A percentile compares a stretch with the other conserved stretches of the same genome.
Conservation (phyloP, 2,329 filamentous ascomycete genomes). For the Parasarocladium wereldwijsianum region DNA sequence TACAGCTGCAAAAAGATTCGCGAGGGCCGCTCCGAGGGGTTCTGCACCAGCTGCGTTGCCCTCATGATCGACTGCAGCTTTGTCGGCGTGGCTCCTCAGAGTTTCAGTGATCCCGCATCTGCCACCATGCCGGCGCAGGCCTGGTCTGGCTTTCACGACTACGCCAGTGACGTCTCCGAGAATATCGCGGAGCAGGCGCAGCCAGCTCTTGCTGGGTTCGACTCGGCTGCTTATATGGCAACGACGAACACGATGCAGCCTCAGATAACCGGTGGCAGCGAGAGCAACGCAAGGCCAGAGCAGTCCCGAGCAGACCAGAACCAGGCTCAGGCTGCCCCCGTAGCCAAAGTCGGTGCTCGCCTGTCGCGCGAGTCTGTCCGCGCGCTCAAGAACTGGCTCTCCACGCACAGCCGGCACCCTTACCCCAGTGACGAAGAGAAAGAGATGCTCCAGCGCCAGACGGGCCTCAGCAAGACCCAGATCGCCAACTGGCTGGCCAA, state of each 20-base stretch:
- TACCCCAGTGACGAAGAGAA: slow-evolving; percentile 85
- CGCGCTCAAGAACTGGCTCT: slow-evolving; percentile 72
- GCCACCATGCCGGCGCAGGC: slow-evolving; percentile 2
- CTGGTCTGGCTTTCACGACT: background rate
- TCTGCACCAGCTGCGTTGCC: slow-evolving; percentile 48
- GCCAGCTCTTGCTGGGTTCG: slow-evolving; percentile 14
- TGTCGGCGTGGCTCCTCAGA: slow-evolving; percentile 19
- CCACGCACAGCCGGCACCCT: slow-evolving; percentile 64
- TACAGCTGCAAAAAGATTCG: slow-evolving; percentile 46
- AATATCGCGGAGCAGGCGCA: slow-evolving; percentile 12
- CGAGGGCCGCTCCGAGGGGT: slow-evolving; percentile 44
- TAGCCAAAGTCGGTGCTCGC: slow-evolving; percentile 51
- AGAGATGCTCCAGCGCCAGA: slow-evolving; percentile 60
- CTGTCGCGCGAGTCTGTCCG: slow-evolving; percentile 72
- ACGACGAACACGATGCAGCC: too few species aligned
- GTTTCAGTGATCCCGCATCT: slow-evolving; percentile 15
- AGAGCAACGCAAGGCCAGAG: slow-evolving; percentile 8
- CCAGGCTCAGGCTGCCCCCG: slow-evolving; percentile 1
- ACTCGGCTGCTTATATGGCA: too few species aligned
- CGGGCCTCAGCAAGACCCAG: slow-evolving; percentile 68
- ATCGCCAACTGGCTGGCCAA: slow-evolving; percentile 91
- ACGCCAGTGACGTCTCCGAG: slow-evolving; percentile 8
- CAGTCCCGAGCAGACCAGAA: slow-evolving; percentile 6
- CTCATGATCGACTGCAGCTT: slow-evolving; percentile 45
- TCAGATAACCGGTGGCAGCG: too few species aligned